phyloP scores from a whole-genome alignment of 2,329 filamentous ascomycete species.

The Xylaria sp. region DNA sequence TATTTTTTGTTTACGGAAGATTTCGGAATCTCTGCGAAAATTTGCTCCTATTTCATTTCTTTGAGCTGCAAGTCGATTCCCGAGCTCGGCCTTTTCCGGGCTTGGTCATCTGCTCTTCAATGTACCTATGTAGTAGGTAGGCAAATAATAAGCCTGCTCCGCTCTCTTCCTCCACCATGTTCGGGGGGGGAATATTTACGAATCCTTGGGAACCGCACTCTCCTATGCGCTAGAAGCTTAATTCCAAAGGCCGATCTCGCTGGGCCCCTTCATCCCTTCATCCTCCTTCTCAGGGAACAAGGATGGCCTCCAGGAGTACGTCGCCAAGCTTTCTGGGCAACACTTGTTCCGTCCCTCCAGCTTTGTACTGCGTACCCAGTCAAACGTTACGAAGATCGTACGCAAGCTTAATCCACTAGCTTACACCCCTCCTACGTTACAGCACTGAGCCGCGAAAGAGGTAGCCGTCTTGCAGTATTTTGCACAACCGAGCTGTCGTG shows the following conservation, averaged over 20 bases:
- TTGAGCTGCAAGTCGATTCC: background rate
- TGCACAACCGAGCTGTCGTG: background rate
- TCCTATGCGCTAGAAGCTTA: conserved; percentile 3
- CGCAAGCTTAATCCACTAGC: background rate
- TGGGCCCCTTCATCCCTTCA: conserved; percentile 9
- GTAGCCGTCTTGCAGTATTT: too few species aligned
- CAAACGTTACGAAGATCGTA: background rate
- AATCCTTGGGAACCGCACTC: conserved; percentile 5
- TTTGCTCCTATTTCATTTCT: background rate
- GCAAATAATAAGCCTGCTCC: conserved; percentile 31
- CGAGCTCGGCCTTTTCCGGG: background rate
- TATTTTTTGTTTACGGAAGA: background rate
- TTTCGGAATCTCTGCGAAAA: background rate
- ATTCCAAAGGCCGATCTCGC: conserved; percentile 24
- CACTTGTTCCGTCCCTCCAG: background rate
- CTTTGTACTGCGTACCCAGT: too few species aligned
- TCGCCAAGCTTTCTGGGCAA: background rate
- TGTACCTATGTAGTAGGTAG: too few species aligned
- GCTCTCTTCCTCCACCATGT: conserved; percentile 26
- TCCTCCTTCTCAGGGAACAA: background rate
- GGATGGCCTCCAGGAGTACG: too few species aligned
- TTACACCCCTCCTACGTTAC: background rate
- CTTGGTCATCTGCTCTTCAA: conserved; percentile 8
- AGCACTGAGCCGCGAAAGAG: too few species aligned
- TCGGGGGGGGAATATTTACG: conserved; percentile 6